Evolutionary conservation across 306 rosid species (phyloP).

Genomic region (Parietaria judaica): DNA sequence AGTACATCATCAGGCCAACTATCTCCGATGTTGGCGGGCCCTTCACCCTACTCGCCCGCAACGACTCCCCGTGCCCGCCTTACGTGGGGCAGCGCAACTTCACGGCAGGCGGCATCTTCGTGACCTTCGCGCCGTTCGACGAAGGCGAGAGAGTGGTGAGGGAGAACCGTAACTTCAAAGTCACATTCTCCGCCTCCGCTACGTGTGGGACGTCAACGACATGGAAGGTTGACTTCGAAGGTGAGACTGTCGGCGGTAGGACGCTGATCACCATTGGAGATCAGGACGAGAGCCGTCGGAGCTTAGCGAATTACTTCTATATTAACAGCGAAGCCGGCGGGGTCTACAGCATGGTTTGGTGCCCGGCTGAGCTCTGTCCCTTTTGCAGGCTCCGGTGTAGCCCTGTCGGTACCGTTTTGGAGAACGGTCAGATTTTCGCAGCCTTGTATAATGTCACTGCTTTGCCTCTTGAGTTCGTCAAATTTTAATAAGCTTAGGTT

Average conservation of each 20-base stretch:
- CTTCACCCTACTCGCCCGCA: conserved; percentile 25
- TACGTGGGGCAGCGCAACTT: conserved; percentile 34
- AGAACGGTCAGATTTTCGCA: conserved; percentile 22
- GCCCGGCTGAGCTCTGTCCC: conserved; percentile 46
- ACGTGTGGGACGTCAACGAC: conserved; percentile 18
- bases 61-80: conserved; percentile 20
- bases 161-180: conserved; percentile 22
- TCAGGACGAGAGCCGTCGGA: background rate
- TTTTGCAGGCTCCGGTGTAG: conserved; percentile 38
- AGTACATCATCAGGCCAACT: background rate
- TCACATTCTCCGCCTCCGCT: conserved; percentile 18
- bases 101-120: conserved; percentile 11
- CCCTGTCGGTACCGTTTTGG: conserved; percentile 21
- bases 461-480: background rate
- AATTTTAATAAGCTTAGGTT: too few species aligned
- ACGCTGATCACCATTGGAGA: conserved; percentile 17
- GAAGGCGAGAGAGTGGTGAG: conserved; percentile 19
- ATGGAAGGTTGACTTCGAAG: conserved; percentile 24
- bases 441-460: conserved; percentile 1
- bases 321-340: conserved; percentile 13
- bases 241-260: conserved; percentile 12
- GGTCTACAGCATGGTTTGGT: conserved; percentile 35
- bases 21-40: conserved; percentile 20
- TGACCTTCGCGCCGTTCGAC: conserved; percentile 31
- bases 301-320: conserved; percentile 22